Evolutionary conservation across 352 stramenopile genomes (phyloP), one percentile per base, ranked within the genome.

Genomic region (Aphanomyces astaci): DNA sequence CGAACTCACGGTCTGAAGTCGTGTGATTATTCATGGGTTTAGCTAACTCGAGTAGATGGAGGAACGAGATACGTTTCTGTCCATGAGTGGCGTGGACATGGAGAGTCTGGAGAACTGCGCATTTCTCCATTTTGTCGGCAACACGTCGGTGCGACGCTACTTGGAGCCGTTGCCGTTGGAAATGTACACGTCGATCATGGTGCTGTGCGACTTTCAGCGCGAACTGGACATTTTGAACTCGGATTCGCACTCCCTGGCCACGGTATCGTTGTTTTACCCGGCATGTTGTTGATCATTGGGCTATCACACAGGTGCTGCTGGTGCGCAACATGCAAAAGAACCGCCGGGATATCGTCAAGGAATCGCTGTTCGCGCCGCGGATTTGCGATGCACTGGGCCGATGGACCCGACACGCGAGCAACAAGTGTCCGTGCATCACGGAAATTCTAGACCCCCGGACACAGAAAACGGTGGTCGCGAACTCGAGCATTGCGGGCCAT

Each of bases 381-480:
- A 48, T 64, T 11, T 31, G 28, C 55, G 25, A 46, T 15, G 55
- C 55, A 4, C 45, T 64, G 30, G 55, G 13, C 30, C 30, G 32
- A 11, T 64, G 55, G 55, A 36, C 55, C 5, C 55, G 55, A 10
- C 31, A 49, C 13, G 55, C 33, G 7, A 51, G 15, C 39, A 72
- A 78, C 56, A 81, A 66, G 28, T 90, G 78, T 55, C 87, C 87
- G 54, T 90, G 82, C 51, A 93, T 95, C 48, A 90, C 79, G 52
- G 88, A 95, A 65, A 92, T 95, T 60, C 71, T 96, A 2, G 87
- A 96, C 49, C 86, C 84, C 15, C 73, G 87, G 4, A 96, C 87
- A 28, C 87, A 92, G 63, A 81, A 80, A 9, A 88, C 89, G 0
- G 90, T 95, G 30, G 84, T 80, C 1, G 85, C 77, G 2, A 90